phyloP scores from a whole-genome alignment of 768 basidiomycete genomes.

The Kwoniella dejecticola region DNA sequence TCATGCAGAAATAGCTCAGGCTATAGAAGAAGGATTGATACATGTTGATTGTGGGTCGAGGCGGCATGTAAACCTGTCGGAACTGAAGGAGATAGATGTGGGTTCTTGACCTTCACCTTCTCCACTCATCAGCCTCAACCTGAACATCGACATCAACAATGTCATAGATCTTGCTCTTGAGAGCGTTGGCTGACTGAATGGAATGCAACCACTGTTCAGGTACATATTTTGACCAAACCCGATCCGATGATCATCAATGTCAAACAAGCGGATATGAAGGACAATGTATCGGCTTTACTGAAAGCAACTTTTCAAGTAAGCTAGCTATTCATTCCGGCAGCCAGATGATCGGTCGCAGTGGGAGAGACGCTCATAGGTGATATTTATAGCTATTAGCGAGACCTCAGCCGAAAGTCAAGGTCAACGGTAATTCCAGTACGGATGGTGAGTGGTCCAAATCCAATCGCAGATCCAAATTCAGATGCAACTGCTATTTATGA shows the following conservation, averaged over 20 bases:
- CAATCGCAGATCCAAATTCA: too few species aligned
- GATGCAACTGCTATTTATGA: too few species aligned
- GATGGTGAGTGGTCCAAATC: slow-evolving; percentile 5
- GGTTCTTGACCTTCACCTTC: too few species aligned
- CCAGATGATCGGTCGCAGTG: too few species aligned
- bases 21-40: slow-evolving; percentile 30
- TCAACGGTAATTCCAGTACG: slow-evolving; percentile 1
- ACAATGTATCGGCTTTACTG: not conserved
- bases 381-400: slow-evolving; percentile 3
- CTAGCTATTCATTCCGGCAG: not conserved
- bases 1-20: slow-evolving; percentile 13
- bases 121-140: too few species aligned
- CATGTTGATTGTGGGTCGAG: slow-evolving; percentile 20
- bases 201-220: too few species aligned
- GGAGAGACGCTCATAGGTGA: not conserved
- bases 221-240: slow-evolving; percentile 15
- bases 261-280: not conserved
- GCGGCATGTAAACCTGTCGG: not conserved
- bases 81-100: slow-evolving; percentile 2
- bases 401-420: not conserved
- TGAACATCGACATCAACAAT: too few species aligned
- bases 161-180: too few species aligned
- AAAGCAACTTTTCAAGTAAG: slow-evolving; percentile 9
- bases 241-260: slow-evolving; percentile 1
- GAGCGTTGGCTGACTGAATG: too few species aligned